Conservation (phyloP, 2,329 filamentous ascomycete species). For the Niveomyces coronatus region DNA sequence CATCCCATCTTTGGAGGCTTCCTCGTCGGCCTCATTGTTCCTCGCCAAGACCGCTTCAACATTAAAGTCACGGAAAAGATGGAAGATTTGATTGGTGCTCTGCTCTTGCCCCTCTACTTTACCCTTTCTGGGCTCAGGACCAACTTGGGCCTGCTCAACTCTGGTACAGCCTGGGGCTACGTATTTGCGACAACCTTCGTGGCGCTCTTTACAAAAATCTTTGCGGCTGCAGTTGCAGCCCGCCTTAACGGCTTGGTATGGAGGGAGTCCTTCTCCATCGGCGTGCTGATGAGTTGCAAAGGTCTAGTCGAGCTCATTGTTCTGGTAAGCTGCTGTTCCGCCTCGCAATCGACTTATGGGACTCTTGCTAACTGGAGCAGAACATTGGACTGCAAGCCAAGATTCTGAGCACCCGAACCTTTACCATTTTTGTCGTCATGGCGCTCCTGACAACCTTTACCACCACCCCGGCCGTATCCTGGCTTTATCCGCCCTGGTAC, state of each 20-base stretch:
- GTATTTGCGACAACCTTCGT: slow-evolving; percentile 72
- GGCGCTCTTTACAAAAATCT: slow-evolving; percentile 77
- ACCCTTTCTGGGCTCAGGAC: slow-evolving; percentile 84
- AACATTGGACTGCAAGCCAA: slow-evolving; percentile 71
- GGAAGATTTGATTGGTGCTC: slow-evolving; percentile 74
- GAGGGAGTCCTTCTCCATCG: slow-evolving; percentile 83
- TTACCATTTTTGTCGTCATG: slow-evolving; percentile 94
- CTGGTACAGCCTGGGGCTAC: slow-evolving; percentile 79
- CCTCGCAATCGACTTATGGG: background rate
- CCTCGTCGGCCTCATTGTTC: slow-evolving; percentile 78
- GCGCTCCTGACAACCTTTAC: slow-evolving; percentile 76
- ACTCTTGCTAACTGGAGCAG: slow-evolving; percentile 19
- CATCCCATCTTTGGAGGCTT: slow-evolving; percentile 95
- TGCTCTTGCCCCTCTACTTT: slow-evolving; percentile 89
- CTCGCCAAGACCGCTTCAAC: slow-evolving; percentile 79
- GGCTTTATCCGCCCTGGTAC: slow-evolving; percentile 60
- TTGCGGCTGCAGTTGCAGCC: slow-evolving; percentile 72
- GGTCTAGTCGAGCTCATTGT: slow-evolving; percentile 91
- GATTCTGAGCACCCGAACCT: slow-evolving; percentile 70
- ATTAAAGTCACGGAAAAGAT: slow-evolving; percentile 91
- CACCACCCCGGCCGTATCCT: slow-evolving; percentile 66
- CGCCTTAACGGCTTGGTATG: slow-evolving; percentile 68
- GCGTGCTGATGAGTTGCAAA: slow-evolving; percentile 91
- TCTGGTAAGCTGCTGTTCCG: slow-evolving; percentile 62
- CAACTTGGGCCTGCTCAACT: slow-evolving; percentile 72